Base-by-base conservation (phyloP, 2,329 filamentous ascomycete genomes). In the Sporothrix pallida region DNA sequence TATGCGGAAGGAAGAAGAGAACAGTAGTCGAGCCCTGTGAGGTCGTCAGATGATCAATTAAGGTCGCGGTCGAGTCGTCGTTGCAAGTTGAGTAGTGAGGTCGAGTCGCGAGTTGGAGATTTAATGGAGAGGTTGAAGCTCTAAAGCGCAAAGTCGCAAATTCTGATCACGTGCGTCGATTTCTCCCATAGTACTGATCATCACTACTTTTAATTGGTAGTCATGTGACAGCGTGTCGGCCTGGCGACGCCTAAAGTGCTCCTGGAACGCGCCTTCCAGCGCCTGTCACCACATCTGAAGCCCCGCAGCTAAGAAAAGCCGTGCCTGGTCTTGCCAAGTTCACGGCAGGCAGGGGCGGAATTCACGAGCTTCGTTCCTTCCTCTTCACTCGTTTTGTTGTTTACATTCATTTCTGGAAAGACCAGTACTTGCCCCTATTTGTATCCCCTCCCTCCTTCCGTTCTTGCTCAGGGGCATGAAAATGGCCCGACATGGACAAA, bases 151-250 rank as follows among this genome's bases (percentile, higher is more conserved):
- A 3, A 37, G 31, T 37, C 31, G 31, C 31, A 37, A 37, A 37
- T 37, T 5, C 31, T 37, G 7, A 37, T 37, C 31, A 37, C 31
- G 31, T 37, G 31, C 2, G 31, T 7, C 31, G 4, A 37, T 37
- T 37, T 37, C 31, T 37, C 3, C 31, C 31, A 37, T 5, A 37
- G 2, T 3, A 37, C 31, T 37, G 31, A 37, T 37, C 5, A 3
- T 37, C 3, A 7, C 37, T 9, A 9, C 15, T 1, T 7, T 26
- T 8, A 63, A 46, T 67, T 60, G 31, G 67, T 17, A 50, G 67
- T 74, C 73, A 74, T 72, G 73, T 74, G 73, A 74, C 46, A 42
- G 52, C 73, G 73, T 71, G 73, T 72, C 9, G 42, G 56, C 54
- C 65, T 72, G 70, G 73, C 48, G 73, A 56, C 31, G 42, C 46